Evolutionary conservation across 202 grass and related monocot species (phyloP), one percentile per base, ranked within the genome.

Genomic region (Saccharum hybrid): DNA sequence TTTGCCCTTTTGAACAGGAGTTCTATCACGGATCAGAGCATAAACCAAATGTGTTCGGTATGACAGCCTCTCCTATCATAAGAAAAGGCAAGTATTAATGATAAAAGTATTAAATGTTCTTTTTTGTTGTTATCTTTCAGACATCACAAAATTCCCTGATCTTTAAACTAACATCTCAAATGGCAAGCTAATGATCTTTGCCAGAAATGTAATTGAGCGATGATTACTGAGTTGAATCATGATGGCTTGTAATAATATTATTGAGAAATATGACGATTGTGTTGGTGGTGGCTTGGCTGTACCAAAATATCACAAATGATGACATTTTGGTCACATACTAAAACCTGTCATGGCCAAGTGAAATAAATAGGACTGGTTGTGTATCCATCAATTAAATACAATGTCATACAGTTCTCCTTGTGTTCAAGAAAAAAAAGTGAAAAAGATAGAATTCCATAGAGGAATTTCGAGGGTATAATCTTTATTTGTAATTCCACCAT

Each of bases 51-150:
- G 77, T 98, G 16, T 93, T 98, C 60, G 92, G 92, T 66, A 91
- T 95, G 92, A 95, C 95, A 63, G 90, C 92, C 49, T 98, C 92
- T 39, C 90, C 96, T 78, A 81, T 93, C 86, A 88, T 94, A 86
- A 93, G 83, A 80, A 98, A 98, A 91, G 92, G 90, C 54, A 82
- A 86, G 90, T 31, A 63, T 64, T 38, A 33, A 71, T 42, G 22
- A 41, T 61, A 62, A 15, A 75, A 67, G 6, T 57, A 43, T 59
- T 45, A 21, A 77, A 60, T 60, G 22, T 26, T 52, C 42, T 18
- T 75, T 40, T 66, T 66, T 28, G 19, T 43, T 22, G 15, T 65
- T 75, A 15, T 26, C 15, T 54, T 26, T 49, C 61, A 75, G 28
- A 41, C 45, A 84, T 68, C 63, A 52, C 38, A 22, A n/a, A 57